Evolutionary conservation across 495 filamentous ascomycete genomes (phyloP).

Genomic region (Hypoxylon subgilvum): DNA sequence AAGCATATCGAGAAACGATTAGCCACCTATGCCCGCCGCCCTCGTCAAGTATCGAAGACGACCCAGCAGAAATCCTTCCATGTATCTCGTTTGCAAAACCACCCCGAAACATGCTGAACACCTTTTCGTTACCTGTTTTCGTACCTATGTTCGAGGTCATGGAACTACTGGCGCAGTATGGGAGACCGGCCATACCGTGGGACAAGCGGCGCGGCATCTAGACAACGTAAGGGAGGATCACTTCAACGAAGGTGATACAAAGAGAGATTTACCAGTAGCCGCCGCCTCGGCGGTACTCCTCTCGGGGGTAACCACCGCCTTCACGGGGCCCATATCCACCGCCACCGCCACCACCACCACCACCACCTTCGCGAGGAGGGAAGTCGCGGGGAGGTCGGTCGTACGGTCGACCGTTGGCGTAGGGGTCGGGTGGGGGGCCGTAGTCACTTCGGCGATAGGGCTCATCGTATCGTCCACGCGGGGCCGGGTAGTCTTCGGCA

Average conservation of each 20-base stretch:
- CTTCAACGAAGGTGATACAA: constrained; percentile 32
- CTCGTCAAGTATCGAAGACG: constrained; percentile 27
- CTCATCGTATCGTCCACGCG: constrained; percentile 67
- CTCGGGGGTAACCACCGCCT: constrained; percentile 49
- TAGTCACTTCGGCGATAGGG: constrained; percentile 68
- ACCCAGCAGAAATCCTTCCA: constrained; percentile 13
- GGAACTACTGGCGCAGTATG: constrained; percentile 1
- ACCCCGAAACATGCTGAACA: constrained; percentile 3
- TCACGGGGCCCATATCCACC: constrained; percentile 59
- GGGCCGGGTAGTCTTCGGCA: constrained; percentile 76
- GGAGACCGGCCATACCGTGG: constrained; percentile 10
- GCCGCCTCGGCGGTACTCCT: constrained; percentile 52
- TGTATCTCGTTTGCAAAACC: constrained; percentile 11
- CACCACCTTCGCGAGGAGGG: constrained; percentile 56
- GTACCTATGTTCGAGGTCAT: neutral
- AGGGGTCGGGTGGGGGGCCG: constrained; percentile 64
- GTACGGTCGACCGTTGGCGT: constrained; percentile 67
- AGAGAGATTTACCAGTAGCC: constrained; percentile 52
- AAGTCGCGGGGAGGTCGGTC: constrained; percentile 63
- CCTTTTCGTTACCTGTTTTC: constrained; percentile 24
- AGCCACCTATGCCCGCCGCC: constrained; percentile 10
- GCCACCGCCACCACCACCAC: too few relatives aligned
- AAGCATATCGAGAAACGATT: constrained; percentile 12
- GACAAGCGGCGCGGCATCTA: constrained; percentile 34
- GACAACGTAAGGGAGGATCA: constrained; percentile 44